phyloP scores from a whole-genome alignment of 176 grass and related monocot species.

The Alopecurus myosuroides region DNA sequence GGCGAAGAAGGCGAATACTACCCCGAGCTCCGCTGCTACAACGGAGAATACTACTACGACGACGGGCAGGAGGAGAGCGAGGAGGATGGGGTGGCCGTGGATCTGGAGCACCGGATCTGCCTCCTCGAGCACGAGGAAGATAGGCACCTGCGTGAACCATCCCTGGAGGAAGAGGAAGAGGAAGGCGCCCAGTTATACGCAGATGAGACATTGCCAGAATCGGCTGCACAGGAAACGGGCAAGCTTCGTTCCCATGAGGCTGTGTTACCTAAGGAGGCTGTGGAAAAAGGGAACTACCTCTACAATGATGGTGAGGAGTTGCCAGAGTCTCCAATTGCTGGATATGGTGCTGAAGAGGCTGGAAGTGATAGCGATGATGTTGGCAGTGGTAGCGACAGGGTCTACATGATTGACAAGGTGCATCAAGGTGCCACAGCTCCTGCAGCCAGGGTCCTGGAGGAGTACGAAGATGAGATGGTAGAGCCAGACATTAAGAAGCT shows the following conservation, averaged over 20 bases:
- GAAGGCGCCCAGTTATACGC: constrained; percentile 12
- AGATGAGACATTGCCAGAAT: constrained; percentile 2
- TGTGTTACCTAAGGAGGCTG: constrained; percentile 23
- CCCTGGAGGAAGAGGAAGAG: constrained; percentile 20
- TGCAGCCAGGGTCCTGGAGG: constrained; percentile 40
- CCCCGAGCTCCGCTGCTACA: constrained; percentile 39
- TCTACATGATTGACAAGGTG: constrained; percentile 83
- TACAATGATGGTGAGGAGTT: constrained; percentile 39
- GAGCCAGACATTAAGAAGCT: constrained; percentile 86
- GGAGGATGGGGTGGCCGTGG: constrained; percentile 7
- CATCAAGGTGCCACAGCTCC: constrained; percentile 37
- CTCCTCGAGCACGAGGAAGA: constrained; percentile 33
- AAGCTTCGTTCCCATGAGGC: background rate
- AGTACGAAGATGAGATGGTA: constrained; percentile 4
- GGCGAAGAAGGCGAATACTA: constrained; percentile 23
- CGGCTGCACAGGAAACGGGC: background rate
- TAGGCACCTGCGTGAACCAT: background rate
- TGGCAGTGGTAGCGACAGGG: constrained; percentile 50
- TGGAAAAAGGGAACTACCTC: constrained; percentile 21
- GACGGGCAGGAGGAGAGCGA: constrained; percentile 4
- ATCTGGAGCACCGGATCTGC: constrained; percentile 61
- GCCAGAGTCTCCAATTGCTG: constrained; percentile 22
- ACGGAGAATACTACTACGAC: constrained; percentile 47
- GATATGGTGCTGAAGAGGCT: constrained; percentile 20
- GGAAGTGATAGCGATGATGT: constrained; percentile 6